Evolutionary conservation across 2,329 filamentous ascomycete genomes (phyloP), one percentile per base, ranked within the genome.

Genomic region (Fusarium nygamai): DNA sequence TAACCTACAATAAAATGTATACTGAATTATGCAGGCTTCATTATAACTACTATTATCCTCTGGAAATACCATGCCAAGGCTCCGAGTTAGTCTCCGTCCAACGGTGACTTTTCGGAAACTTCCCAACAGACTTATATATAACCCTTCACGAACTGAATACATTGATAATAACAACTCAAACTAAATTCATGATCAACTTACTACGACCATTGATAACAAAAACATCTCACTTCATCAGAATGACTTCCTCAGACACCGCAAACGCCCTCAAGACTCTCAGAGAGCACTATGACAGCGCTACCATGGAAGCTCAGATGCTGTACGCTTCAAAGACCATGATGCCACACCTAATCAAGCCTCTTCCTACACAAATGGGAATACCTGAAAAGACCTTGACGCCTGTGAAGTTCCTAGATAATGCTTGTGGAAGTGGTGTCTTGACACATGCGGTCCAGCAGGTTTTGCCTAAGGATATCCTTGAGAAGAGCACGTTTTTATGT

Each of bases 381-480:
- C 61, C 59, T 1, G 44, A 64, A 31, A 33, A 66, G 8, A 60
- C 31, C 0, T 51, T 47, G 43, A 81, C 71, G 11, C 83, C 85
- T 0, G 79, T 87, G 54, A 54, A 58, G 6, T 72, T 90, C 31
- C 77, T 91, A 17, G 89, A 91, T 66, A 85, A 85, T 70, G 88
- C 86, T 12, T 90, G 88, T 63, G 88, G 88, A 1, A 82, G 83
- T 8, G 89, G 88, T 1, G 82, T 88, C 22, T 81, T 89, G 19
- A 85, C 85, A 3, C 83, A 85, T 14, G 78, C 85, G 33, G 74
- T 89, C 20, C 84, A 88, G 64, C 76, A 77, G 16, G 77, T 74
- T 6, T 67, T 90, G 20, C 71, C 82, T 19, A 78, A 77, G 13
- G 75, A 83, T 3, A 78, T 85, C 10, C 80, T 87, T 27, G 77